These are phyloP conservation scores for Pythium biforme DNA, from an alignment of 352 stramenopile genomes.

Conservation along the genomic window DNA sequence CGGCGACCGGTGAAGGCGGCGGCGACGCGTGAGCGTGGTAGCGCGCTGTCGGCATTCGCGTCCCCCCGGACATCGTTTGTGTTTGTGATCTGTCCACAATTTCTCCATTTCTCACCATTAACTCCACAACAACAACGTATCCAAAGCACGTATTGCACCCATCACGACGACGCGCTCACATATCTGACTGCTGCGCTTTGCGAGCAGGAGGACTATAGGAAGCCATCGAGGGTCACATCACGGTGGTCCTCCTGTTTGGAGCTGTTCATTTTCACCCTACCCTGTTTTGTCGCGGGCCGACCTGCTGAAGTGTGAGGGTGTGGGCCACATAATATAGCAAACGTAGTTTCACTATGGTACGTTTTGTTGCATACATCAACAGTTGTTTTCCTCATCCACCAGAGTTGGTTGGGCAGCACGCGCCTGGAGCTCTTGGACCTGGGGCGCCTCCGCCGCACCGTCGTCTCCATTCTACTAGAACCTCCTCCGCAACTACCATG, in stretches of 20 bases:
- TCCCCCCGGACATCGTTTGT: too few relatives aligned
- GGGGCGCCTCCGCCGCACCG: too few relatives aligned
- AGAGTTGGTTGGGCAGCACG: slow-evolving; percentile 18
- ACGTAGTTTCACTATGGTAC: neutral
- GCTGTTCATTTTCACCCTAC: neutral
- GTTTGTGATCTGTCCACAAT: too few relatives aligned
- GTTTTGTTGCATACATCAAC: slow-evolving; percentile 1
- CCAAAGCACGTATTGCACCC: too few relatives aligned
- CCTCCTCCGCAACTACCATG: slow-evolving; percentile 69
- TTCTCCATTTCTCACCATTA: too few relatives aligned
- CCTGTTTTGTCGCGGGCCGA: slow-evolving; percentile 1
- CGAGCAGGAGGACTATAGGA: too few relatives aligned
- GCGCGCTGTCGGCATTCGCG: too few relatives aligned
- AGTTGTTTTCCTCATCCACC: neutral
- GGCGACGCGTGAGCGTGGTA: neutral
- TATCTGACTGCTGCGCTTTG: too few relatives aligned
- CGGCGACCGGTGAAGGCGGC: neutral
- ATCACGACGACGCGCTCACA: too few relatives aligned
- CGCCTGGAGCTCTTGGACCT: neutral
- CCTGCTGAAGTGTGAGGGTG: neutral
- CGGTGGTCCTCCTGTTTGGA: neutral
- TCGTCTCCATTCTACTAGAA: slow-evolving; percentile 33
- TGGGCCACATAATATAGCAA: slow-evolving; percentile 9
- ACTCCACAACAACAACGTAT: too few relatives aligned
- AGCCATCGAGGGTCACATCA: too few relatives aligned